Evolutionary conservation across 208 protist species (phyloP).

Genomic region (Leptomonas pyrrhocoris): DNA sequence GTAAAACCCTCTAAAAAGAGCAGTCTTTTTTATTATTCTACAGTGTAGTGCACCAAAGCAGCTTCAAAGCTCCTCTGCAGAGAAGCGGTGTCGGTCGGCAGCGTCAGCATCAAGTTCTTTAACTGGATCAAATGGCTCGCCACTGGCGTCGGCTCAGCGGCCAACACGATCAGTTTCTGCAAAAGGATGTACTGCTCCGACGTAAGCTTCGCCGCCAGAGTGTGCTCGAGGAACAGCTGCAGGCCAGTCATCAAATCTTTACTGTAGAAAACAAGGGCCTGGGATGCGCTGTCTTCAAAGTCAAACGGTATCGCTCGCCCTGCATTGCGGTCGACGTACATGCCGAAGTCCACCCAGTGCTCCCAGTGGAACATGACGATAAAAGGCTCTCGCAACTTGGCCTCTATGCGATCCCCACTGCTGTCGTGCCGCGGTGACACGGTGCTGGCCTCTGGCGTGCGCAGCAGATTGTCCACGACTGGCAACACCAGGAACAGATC

Average conservation of each 20-base stretch:
- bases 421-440: not conserved
- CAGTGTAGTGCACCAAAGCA: conserved; percentile 36
- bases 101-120: conserved; percentile 62
- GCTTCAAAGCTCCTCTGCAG: conserved; percentile 50
- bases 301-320: conserved; percentile 78
- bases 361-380: conserved; percentile 85
- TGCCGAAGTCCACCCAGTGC: conserved; percentile 82
- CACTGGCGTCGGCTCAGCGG: conserved; percentile 68
- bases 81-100: conserved; percentile 51
- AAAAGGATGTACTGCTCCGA: conserved; percentile 57
- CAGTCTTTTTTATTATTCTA: conserved; percentile 2
- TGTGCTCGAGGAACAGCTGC: conserved; percentile 58
- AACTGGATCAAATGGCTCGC: conserved; percentile 78
- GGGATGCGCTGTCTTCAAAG: conserved; percentile 36
- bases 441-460: no score
- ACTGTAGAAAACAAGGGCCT: conserved; percentile 51
- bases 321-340: conserved; percentile 87
- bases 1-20: no score
- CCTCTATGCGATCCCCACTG: not conserved
- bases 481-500: conserved; percentile 67
- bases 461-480: not conserved
- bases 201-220: conserved; percentile 48
- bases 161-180: conserved; percentile 63
- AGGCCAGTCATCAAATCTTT: conserved; percentile 61
- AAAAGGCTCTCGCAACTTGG: conserved; percentile 27